Percentiles rank a stretch among this genome's conserved stretches.
Evolutionary conservation across 2,329 filamentous ascomycete genomes (phyloP).

Genomic region (Neonectria neomacrospora): DNA sequence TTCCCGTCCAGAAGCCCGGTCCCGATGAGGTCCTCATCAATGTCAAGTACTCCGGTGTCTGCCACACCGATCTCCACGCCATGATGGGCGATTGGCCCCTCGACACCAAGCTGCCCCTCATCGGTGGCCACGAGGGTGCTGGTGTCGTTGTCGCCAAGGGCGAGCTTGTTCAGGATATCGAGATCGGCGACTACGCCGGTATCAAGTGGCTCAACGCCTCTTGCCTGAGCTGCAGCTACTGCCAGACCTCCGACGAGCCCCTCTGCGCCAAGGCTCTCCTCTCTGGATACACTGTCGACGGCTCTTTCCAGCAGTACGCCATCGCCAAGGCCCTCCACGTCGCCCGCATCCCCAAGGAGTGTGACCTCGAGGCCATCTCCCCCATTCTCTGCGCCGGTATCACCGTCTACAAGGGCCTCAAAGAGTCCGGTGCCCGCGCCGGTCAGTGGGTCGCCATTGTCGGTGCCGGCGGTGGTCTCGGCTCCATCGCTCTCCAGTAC

Average conservation of each 20-base stretch:
- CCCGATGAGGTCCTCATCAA: conserved; percentile 93
- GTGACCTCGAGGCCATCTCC: conserved; percentile 79
- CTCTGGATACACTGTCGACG: conserved; percentile 93
- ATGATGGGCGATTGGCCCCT: conserved; percentile 93
- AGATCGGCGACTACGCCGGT: conserved; percentile 86
- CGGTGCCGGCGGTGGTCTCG: conserved; percentile 86
- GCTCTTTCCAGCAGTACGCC: conserved; percentile 92
- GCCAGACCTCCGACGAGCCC: conserved; percentile 82
- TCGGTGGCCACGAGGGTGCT: conserved; percentile 84
- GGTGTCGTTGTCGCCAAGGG: conserved; percentile 86
- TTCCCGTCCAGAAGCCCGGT: conserved; percentile 82
- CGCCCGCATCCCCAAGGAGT: conserved; percentile 81
- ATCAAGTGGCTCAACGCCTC: conserved; percentile 95
- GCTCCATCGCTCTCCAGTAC: conserved; percentile 84
- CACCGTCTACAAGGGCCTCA: conserved; percentile 91
- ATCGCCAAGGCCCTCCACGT: conserved; percentile 89
- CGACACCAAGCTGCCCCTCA: conserved; percentile 81
- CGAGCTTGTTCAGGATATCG: conserved; percentile 78
- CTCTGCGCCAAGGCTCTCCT: conserved; percentile 80
- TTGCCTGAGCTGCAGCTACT: conserved; percentile 86
- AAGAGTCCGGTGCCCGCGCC: conserved; percentile 79
- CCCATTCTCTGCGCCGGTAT: conserved; percentile 87
- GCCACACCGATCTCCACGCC: conserved; percentile 85
- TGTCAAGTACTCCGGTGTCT: conserved; percentile 90
- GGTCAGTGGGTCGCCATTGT: conserved; percentile 87